Evolutionary conservation across 2,329 filamentous ascomycete genomes (phyloP).

Genomic region (Cytospora mali): DNA sequence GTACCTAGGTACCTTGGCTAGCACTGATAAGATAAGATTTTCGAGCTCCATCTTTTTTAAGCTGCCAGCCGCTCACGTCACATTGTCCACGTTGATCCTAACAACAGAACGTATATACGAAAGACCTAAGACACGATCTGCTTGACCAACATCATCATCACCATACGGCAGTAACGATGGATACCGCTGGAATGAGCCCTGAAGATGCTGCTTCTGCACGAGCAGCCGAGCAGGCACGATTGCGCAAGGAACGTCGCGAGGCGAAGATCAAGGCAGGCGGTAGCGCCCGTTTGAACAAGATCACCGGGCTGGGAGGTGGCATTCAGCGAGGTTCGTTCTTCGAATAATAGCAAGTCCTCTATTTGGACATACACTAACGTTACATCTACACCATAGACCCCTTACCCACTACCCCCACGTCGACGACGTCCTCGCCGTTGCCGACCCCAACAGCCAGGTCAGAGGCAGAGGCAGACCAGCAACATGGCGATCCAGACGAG

Average conservation of each 20-base stretch:
- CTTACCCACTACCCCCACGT: constrained; percentile 26
- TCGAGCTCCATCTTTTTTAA: background rate
- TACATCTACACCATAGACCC: constrained; percentile 8
- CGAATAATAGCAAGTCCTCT: background rate
- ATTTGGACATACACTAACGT: background rate
- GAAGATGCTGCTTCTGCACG: constrained; percentile 53
- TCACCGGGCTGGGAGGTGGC: constrained; percentile 69
- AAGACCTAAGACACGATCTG: constrained; percentile 19
- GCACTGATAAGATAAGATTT: constrained; percentile 17
- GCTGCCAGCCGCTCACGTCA: constrained; percentile 9
- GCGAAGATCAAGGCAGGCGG: constrained; percentile 77
- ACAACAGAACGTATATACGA: constrained; percentile 2
- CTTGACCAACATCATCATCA: background rate
- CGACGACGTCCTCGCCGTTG: constrained; percentile 39
- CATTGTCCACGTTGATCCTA: constrained; percentile 1
- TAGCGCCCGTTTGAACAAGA: constrained; percentile 70
- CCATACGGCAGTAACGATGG: constrained; percentile 40
- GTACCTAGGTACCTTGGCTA: background rate
- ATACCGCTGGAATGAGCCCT: constrained; percentile 39
- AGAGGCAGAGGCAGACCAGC: constrained; percentile 37
- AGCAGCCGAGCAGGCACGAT: constrained; percentile 67
- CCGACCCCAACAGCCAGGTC: constrained; percentile 37
- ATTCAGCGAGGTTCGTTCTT: constrained; percentile 47
- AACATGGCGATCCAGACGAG: constrained; percentile 69
- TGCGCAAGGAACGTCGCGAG: constrained; percentile 77